phyloP scores from a whole-genome alignment of 352 stramenopile species.

The Peronospora farinosa region DNA sequence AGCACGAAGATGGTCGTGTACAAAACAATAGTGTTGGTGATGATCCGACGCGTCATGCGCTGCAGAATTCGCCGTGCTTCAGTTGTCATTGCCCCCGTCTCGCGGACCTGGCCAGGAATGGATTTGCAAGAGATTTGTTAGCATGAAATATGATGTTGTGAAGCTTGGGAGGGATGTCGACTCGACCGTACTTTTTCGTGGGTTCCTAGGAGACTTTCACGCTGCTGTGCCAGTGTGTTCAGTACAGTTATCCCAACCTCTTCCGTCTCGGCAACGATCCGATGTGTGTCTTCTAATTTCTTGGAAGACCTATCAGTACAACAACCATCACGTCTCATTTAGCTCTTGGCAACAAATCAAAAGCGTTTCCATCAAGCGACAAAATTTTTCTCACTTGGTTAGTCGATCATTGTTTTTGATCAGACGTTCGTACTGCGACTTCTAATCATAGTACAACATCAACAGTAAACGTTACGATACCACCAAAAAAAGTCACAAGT shows the following conservation, averaged over 20 bases:
- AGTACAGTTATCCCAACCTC: conserved; percentile 66
- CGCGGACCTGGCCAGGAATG: conserved; percentile 39
- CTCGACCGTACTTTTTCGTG: conserved; percentile 49
- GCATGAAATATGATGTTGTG: not conserved
- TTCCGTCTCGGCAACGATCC: conserved; percentile 60
- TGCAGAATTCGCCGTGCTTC: conserved; percentile 64
- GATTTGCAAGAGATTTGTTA: not conserved
- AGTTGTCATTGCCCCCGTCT: conserved; percentile 60
- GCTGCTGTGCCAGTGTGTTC: conserved; percentile 60
- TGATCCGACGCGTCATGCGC: conserved; percentile 67
- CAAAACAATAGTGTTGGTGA: conserved; percentile 76
- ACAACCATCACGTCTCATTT: not conserved
- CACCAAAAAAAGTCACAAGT: too few relatives aligned
- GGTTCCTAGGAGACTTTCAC: conserved; percentile 56
- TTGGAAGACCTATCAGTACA: conserved; percentile 41
- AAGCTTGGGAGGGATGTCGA: not conserved
- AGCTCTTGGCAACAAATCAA: too few relatives aligned
- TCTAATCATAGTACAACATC: conserved; percentile 16
- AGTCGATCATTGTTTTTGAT: conserved; percentile 61
- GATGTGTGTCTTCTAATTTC: conserved; percentile 56
- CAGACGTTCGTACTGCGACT: conserved; percentile 64
- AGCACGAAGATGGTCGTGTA: conserved; percentile 73
- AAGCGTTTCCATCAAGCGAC: not conserved
- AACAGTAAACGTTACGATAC: not conserved
- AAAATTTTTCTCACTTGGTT: conserved; percentile 29